Evolutionary conservation across 2,329 filamentous ascomycete genomes (phyloP), one percentile per base, ranked within the genome.

Genomic region (Diaporthe sp.): DNA sequence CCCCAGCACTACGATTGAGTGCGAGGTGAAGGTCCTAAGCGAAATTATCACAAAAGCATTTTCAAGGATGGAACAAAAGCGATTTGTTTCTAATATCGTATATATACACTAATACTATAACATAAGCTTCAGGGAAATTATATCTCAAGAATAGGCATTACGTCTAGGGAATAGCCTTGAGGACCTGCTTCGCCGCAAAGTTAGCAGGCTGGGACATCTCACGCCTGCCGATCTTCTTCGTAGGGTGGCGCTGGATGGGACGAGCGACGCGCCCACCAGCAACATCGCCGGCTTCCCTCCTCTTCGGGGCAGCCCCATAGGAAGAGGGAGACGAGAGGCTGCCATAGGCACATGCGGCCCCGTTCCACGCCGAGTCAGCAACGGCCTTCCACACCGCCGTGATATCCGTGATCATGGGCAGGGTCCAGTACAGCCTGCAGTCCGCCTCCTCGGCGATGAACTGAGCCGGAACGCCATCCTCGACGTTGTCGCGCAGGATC

Each of bases 401-500:
- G 60, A 87, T 83, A 75, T 88, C 86, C 12, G 80, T 83, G 61
- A 87, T 77, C 85, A 89, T 89, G n/a, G 81, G 83, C 45, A 83
- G 82, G 3, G 87, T 89, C 82, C 87, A 89, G 80, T 85, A 89
- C 35, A 89, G 84, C 22, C 87, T 83, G 79, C 87, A 89, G 78
- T 89, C 87, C 1, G 85, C 82, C 33, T 85, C 80, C 79, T 89
- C 86, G 60, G 84, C 84, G 2, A 87, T 80, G 75, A 85, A 89
- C 76, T 89, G 88, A 22, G 87, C 82, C 3, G 88, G 87, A 0
- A 82, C 77, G 15, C 84, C 84, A 67, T 86, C 84, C 13, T 82
- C 78, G 64, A 85, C 71, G 76, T 85, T 81, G 10, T 79, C 78
- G 4, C 77, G 77, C 33, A 84, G 79, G 50, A 86, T 83, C 79